phyloP scores from a whole-genome alignment of 2,329 filamentous ascomycete species.

The Fusarium oxysporum region DNA sequence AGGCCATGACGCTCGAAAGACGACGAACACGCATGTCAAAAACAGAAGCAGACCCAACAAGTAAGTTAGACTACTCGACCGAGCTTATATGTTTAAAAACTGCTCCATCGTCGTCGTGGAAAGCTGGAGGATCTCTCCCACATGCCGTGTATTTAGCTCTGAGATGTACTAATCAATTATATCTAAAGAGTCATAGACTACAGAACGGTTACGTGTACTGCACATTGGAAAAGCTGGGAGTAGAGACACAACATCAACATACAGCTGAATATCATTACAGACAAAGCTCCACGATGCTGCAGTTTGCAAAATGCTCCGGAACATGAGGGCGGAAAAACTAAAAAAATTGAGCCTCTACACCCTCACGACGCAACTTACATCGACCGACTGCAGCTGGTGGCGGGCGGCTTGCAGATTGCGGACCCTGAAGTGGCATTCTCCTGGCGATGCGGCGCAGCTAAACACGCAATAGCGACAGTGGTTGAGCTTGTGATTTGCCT shows the following conservation, averaged over 20 bases:
- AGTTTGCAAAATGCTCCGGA: not conserved
- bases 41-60: not conserved
- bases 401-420: slow-evolving; percentile 37
- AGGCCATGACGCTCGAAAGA: slow-evolving; percentile 17
- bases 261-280: not conserved
- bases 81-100: not conserved
- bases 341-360: slow-evolving; percentile 13
- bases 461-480: slow-evolving; percentile 24
- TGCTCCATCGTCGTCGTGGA: not conserved
- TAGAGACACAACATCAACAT: not conserved
- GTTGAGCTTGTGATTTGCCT: slow-evolving; percentile 23
- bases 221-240: not conserved
- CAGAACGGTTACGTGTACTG: not conserved
- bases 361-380: slow-evolving; percentile 16
- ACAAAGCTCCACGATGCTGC: not conserved
- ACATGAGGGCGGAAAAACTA: not conserved
- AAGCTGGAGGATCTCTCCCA: not conserved
- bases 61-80: not conserved
- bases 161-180: not conserved
- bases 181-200: not conserved
- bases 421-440: slow-evolving; percentile 32
- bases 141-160: not conserved
- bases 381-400: slow-evolving; percentile 27
- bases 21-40: slow-evolving; percentile 8
- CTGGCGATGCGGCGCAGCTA: slow-evolving; percentile 8